A percentile compares a stretch with the other conserved stretches of the same genome.
These are phyloP conservation scores for Pseudomassariella vexata DNA, from an alignment of 2,329 filamentous ascomycete species.

Conservation along the genomic window DNA sequence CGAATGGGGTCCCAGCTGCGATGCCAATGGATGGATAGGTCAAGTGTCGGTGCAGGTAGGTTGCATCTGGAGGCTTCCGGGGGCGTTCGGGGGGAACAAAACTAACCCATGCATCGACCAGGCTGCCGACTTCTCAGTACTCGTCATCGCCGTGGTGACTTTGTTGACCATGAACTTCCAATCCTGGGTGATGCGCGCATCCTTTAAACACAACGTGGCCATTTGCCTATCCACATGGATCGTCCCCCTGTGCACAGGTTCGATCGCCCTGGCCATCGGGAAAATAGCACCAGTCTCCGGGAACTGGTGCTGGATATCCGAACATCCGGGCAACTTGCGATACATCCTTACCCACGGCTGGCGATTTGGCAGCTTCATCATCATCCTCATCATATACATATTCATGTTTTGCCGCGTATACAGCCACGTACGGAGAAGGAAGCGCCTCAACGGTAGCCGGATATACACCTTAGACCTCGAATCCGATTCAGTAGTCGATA, in stretches of 20 bases:
- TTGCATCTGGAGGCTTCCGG: no score
- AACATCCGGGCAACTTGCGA: conserved; percentile 5
- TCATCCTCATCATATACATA: conserved; percentile 2
- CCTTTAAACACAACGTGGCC: no score
- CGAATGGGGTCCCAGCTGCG: conserved; percentile 3
- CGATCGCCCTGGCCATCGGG: conserved; percentile 4
- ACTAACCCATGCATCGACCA: no score
- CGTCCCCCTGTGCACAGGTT: conserved; percentile 6
- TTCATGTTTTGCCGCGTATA: conserved; percentile 5
- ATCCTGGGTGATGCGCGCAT: not conserved
- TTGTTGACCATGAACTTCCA: conserved; percentile 7
- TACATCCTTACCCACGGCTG: conserved; percentile 8
- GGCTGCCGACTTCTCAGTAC: conserved; percentile 9
- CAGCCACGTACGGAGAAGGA: conserved; percentile 3
- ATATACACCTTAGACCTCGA: no score
- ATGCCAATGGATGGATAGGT: conserved; percentile 1
- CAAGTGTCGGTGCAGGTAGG: conserved; percentile 3
- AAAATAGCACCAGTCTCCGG: conserved; percentile 7
- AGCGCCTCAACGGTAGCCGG: conserved; percentile 3
- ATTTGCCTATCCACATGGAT: conserved; percentile 1
- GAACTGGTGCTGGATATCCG: conserved; percentile 9
- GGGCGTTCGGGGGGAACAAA: no score
- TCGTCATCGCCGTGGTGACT: conserved; percentile 9
- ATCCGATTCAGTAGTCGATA: no score
- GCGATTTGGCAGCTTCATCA: conserved; percentile 2